Conservation (phyloP, 768 basidiomycete species). For the Pleurotus platypus region DNA sequence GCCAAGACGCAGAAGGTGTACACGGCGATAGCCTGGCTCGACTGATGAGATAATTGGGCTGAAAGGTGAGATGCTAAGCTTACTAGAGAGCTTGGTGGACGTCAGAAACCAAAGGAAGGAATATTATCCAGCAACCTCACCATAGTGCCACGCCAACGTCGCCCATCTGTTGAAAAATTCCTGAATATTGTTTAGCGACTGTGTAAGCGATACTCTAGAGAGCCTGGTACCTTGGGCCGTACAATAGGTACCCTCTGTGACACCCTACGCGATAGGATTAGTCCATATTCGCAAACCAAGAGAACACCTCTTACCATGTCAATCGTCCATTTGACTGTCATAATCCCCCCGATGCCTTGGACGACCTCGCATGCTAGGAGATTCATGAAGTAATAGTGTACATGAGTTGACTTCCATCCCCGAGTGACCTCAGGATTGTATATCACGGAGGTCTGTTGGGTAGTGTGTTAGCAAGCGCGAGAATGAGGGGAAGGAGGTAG, state of each 20-base stretch:
- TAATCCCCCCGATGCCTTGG: conserved; percentile 30
- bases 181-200: conserved; percentile 11
- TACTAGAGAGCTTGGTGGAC: conserved; percentile 4
- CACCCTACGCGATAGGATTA: conserved; percentile 15
- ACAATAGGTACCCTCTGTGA: conserved; percentile 26
- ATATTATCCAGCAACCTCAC: conserved; percentile 18
- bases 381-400: conserved; percentile 29
- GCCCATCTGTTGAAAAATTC: conserved; percentile 33
- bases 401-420: conserved; percentile 27
- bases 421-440: conserved; percentile 20
- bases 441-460: conserved; percentile 22
- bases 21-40: conserved; percentile 27
- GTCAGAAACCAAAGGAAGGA: background rate
- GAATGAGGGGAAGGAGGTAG: background rate
- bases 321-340: conserved; percentile 30
- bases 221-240: conserved; percentile 28
- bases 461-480: background rate
- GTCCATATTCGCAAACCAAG: background rate
- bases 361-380: conserved; percentile 27
- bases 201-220: no score
- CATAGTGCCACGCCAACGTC: conserved; percentile 37
- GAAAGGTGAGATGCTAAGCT: background rate
- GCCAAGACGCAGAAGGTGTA: conserved; percentile 37
- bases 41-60: conserved; percentile 1
- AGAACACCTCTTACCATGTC: conserved; percentile 23